These are phyloP conservation scores for Hevea brasiliensis DNA, from an alignment of 345 rosid species.

Conservation along the genomic window DNA sequence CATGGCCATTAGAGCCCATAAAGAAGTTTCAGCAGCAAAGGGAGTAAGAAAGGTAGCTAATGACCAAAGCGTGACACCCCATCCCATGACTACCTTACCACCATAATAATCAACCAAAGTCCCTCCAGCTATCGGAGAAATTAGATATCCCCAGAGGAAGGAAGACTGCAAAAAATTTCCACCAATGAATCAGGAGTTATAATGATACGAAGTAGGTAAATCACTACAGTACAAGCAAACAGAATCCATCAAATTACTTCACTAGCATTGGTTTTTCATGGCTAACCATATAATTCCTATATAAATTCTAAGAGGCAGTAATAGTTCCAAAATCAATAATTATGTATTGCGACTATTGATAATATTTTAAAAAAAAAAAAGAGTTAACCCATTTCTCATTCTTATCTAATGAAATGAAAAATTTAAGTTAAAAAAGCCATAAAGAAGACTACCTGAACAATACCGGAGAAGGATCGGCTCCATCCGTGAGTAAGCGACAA, in stretches of 20 bases:
- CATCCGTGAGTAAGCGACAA: conserved; percentile 81
- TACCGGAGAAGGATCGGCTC: conserved; percentile 96
- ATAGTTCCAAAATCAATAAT: neutral
- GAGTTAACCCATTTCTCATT: neutral
- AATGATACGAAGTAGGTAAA: neutral
- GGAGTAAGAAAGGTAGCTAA: conserved; percentile 90
- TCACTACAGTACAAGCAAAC: neutral
- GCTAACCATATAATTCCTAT: neutral
- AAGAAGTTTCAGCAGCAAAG: conserved; percentile 90
- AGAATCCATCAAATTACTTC: neutral
- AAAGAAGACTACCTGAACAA: conserved; percentile 67
- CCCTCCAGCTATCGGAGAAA: conserved; percentile 92
- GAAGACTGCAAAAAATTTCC: conserved; percentile 63
- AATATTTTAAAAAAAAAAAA: no score
- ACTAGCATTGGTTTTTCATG: neutral
- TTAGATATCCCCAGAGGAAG: conserved; percentile 91
- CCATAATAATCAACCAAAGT: conserved; percentile 90
- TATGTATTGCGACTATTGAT: no score
- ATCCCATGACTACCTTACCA: conserved; percentile 87
- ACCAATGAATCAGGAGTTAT: conserved; percentile 14
- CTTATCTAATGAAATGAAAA: neutral
- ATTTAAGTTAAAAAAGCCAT: neutral
- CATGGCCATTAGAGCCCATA: conserved; percentile 64
- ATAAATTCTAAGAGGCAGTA: no score
- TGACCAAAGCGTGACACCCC: conserved; percentile 95